phyloP scores from a whole-genome alignment of 768 basidiomycete genomes.

The Panus rudis region DNA sequence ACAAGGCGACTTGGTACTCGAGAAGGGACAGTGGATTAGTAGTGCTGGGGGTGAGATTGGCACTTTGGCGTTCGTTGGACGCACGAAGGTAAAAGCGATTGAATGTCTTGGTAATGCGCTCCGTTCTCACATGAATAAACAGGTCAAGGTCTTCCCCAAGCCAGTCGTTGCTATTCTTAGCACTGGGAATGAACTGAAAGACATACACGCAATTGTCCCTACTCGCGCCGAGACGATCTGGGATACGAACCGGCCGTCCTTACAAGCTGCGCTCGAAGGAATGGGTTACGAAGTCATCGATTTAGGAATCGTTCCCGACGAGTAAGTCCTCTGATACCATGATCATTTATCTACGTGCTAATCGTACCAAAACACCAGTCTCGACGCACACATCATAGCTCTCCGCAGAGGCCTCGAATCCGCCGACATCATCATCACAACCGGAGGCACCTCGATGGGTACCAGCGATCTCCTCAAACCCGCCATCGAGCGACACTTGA shows the following conservation, averaged over 20 bases:
- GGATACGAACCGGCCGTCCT: slow-evolving; percentile 82
- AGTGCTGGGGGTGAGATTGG: slow-evolving; percentile 78
- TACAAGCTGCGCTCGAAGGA: slow-evolving; percentile 61
- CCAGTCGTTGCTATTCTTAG: slow-evolving; percentile 77
- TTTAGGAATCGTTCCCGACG: slow-evolving; percentile 72
- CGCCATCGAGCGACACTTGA: slow-evolving; percentile 72
- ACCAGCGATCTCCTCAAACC: slow-evolving; percentile 83
- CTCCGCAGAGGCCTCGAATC: slow-evolving; percentile 48
- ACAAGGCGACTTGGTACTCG: slow-evolving; percentile 60
- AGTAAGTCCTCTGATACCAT: slow-evolving; percentile 34
- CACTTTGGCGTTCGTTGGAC: slow-evolving; percentile 72
- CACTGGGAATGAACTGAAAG: slow-evolving; percentile 78
- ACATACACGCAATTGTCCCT: slow-evolving; percentile 23
- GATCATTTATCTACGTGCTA: neutral
- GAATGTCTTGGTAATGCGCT: neutral
- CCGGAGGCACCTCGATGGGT: slow-evolving; percentile 91
- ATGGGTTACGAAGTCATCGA: slow-evolving; percentile 75
- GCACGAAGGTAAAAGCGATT: slow-evolving; percentile 45
- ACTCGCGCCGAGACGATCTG: slow-evolving; percentile 65
- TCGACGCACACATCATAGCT: slow-evolving; percentile 49
- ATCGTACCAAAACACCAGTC: slow-evolving; percentile 26
- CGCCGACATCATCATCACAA: slow-evolving; percentile 76
- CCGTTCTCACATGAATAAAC: neutral
- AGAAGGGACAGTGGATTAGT: slow-evolving; percentile 51
- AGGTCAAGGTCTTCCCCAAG: slow-evolving; percentile 67